Evolutionary conservation across 768 basidiomycete species (phyloP).

Genomic region (Russula ochroleuca): DNA sequence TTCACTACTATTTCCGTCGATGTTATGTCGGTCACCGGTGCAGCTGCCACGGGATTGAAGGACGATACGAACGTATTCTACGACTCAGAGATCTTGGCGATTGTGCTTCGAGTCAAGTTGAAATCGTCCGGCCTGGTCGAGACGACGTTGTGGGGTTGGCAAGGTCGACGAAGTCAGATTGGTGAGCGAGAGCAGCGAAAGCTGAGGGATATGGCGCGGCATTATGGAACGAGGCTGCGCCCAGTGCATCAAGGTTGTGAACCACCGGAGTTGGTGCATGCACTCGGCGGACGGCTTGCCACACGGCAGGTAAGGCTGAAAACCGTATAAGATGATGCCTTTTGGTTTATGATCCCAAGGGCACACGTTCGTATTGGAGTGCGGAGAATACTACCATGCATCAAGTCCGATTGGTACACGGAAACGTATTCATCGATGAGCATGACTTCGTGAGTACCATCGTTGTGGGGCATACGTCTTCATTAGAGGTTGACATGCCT

Average conservation of each 20-base stretch:
- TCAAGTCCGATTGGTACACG: conserved; percentile 49
- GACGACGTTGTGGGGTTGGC: conserved; percentile 76
- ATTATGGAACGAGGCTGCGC: conserved; percentile 56
- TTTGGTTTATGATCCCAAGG: conserved; percentile 40
- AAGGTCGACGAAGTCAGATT: conserved; percentile 49
- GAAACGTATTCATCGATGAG: conserved; percentile 62
- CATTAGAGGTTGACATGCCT: conserved; percentile 5
- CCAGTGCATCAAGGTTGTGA: conserved; percentile 58
- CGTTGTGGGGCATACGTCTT: conserved; percentile 1
- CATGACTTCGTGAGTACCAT: conserved; percentile 54
- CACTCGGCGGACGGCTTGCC: conserved; percentile 67
- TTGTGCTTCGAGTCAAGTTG: conserved; percentile 67
- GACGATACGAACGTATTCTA: conserved; percentile 57
- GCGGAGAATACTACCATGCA: conserved; percentile 83
- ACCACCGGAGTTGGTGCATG: conserved; percentile 53
- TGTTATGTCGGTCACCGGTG: conserved; percentile 55
- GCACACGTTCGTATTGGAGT: conserved; percentile 68
- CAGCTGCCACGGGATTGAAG: conserved; percentile 44
- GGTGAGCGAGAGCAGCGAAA: conserved; percentile 64
- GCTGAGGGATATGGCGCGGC: conserved; percentile 62
- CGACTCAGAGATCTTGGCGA: conserved; percentile 63
- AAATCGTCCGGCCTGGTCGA: conserved; percentile 59
- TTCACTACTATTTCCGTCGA: conserved; percentile 68
- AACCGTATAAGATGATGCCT: conserved; percentile 14
- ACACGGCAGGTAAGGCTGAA: conserved; percentile 60